These are phyloP conservation scores for Tetrahymena thermophila DNA, from an alignment of 73 alveolate genomes.

Conservation along the genomic window DNA sequence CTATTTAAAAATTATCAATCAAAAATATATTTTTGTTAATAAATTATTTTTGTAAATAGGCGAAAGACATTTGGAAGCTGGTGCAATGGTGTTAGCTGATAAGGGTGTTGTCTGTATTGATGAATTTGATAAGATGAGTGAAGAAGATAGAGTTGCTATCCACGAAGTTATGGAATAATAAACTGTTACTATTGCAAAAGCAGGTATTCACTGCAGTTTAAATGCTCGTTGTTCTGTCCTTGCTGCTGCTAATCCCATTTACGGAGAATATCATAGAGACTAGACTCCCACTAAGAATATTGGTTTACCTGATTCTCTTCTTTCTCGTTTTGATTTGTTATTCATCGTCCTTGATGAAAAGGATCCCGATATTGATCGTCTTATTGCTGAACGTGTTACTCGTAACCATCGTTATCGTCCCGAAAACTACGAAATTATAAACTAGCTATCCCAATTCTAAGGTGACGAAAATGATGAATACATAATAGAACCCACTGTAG, in stretches of 20 bases:
- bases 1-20: too few species aligned
- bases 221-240: slow-evolving; percentile 99
- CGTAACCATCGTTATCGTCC: slow-evolving; percentile 80
- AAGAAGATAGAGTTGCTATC: slow-evolving; percentile 98
- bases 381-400: slow-evolving; percentile 89
- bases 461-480: slow-evolving; percentile 31
- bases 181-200: slow-evolving; percentile 99
- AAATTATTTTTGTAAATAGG: neutral
- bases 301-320: slow-evolving; percentile 98
- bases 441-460: neutral
- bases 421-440: neutral
- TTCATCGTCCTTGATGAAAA: slow-evolving; percentile 93
- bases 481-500: slow-evolving; percentile 12
- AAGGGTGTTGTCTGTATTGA: slow-evolving; percentile 99
- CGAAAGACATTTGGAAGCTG: slow-evolving; percentile 97
- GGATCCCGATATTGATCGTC: slow-evolving; percentile 78
- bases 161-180: slow-evolving; percentile 99
- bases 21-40: too few species aligned
- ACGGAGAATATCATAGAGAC: slow-evolving; percentile 90
- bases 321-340: slow-evolving; percentile 96
- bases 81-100: slow-evolving; percentile 99
- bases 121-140: slow-evolving; percentile 99
- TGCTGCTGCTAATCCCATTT: slow-evolving; percentile 99
- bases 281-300: slow-evolving; percentile 91
- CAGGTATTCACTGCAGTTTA: slow-evolving; percentile 98